These are phyloP conservation scores for Cryptococcus jaspeensis DNA, from an alignment of 1,284 basidiomycete genomes.

Conservation along the genomic window DNA sequence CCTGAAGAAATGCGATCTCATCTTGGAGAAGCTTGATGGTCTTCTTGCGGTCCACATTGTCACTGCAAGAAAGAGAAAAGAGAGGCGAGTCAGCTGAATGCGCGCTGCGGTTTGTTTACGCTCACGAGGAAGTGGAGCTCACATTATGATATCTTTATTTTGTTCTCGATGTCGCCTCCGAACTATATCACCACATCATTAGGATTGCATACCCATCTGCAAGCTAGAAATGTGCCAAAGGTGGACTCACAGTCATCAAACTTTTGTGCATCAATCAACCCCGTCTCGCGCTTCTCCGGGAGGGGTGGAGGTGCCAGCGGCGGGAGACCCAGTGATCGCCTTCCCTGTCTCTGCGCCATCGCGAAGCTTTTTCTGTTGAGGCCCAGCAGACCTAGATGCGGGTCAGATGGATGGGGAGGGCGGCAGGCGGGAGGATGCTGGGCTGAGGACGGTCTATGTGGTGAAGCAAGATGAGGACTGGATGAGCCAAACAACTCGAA, in stretches of 20 bases:
- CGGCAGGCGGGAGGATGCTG: too few relatives aligned
- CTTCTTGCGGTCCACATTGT: constrained; percentile 31
- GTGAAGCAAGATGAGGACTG: background rate
- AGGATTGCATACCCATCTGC: background rate
- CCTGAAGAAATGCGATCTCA: constrained; percentile 27
- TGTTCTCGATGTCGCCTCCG: constrained; percentile 37
- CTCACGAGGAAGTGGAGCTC: background rate
- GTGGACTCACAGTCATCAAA: constrained; percentile 27
- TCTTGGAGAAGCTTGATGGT: constrained; percentile 30
- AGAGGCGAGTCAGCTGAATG: background rate
- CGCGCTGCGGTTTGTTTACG: background rate
- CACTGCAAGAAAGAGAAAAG: constrained; percentile 14
- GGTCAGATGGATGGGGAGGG: too few relatives aligned
- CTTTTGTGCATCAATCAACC: constrained; percentile 12
- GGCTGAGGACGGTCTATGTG: background rate
- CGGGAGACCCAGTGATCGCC: constrained; percentile 17
- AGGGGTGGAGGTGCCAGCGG: constrained; percentile 3
- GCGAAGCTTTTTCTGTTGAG: too few relatives aligned
- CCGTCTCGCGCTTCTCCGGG: constrained; percentile 1
- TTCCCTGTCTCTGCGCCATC: constrained; percentile 19
- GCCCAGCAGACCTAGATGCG: too few relatives aligned
- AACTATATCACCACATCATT: constrained; percentile 18
- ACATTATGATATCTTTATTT: constrained; percentile 44
- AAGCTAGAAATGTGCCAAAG: background rate
- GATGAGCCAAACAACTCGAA: too few relatives aligned